Percentiles rank a stretch among this genome's conserved stretches.
These are phyloP conservation scores for Fusarium brachygibbosum DNA, from an alignment of 2,329 filamentous ascomycete species.

Conservation along the genomic window DNA sequence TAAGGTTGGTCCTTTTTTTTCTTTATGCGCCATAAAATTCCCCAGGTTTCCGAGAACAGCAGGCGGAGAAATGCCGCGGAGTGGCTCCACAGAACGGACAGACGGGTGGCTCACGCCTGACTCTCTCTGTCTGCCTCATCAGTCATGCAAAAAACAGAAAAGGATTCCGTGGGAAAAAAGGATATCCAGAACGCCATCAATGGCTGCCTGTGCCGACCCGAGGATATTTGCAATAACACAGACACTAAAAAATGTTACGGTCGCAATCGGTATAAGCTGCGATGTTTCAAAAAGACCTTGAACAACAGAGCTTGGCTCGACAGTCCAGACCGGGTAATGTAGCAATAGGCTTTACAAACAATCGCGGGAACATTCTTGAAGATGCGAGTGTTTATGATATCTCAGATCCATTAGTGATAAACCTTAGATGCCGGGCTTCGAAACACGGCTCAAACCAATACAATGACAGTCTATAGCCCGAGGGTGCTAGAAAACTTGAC, in stretches of 20 bases:
- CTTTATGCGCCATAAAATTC: constrained; percentile 26
- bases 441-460: constrained; percentile 22
- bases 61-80: neutral
- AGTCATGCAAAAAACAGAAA: neutral
- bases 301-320: neutral
- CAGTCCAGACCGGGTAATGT: constrained; percentile 1
- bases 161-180: neutral
- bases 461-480: neutral
- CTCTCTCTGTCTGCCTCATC: neutral
- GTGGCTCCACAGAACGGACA: neutral
- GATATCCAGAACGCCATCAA: neutral
- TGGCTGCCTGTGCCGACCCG: neutral
- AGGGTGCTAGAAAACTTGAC: neutral
- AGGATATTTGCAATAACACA: neutral
- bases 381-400: neutral
- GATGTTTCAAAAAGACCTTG: neutral
- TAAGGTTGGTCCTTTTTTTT: neutral
- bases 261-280: neutral
- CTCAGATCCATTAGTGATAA: neutral
- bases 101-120: neutral
- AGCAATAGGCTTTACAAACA: neutral
- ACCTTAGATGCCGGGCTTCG: constrained; percentile 4
- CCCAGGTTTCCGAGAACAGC: constrained; percentile 35
- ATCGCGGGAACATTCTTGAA: constrained; percentile 9
- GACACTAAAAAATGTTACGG: neutral